Evolutionary conservation across 176 grass and related monocot species (phyloP), one percentile per base, ranked within the genome.

Genomic region (Bolboschoenus planiculmis): DNA sequence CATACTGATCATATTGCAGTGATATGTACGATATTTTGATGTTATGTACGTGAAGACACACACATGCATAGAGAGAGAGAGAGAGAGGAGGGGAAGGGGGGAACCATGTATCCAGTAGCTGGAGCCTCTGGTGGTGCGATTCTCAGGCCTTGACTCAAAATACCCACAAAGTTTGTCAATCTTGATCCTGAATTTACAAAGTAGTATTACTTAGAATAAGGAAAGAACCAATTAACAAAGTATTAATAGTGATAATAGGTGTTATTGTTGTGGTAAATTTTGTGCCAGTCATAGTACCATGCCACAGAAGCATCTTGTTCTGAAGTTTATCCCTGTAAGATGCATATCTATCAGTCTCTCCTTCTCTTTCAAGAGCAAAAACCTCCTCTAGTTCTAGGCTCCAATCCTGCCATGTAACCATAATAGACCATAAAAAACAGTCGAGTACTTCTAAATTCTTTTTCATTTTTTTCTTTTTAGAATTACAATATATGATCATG

Each of bases 301-400:
- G 95, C 95, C 95, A 97, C 56, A 97, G 78, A 27, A 97, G 88
- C 95, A 97, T 97, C 87, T 97, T 97, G 76, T 97, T 97, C 73
- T 91, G 78, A 30, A 97, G 87, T 78, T 87, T 94, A 60, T 88
- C 80, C 79, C 86, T 91, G 75, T 91, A 92, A 89, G 77, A 89
- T 18, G 90, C 85, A 84, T 89, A 94, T 59, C 89, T 97, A 78
- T 83, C 84, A 81, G 67, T 86, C 85, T 97, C 92, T 67, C 95
- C 95, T 87, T 91, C 90, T 86, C 90, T 91, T 89, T 97, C 90
- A 56, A 94, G 90, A 67, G 82, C 36, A 87, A 92, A 97, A 48
- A 94, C 92, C 86, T 97, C 95, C 74, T 97, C 95, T 81, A 97
- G 84, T 88, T 94, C 92, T 60, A 97, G 87, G 7, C 85, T 87